Conservation (phyloP, 1,139 yeast genomes). For the Groenewaldozyma sp. region DNA sequence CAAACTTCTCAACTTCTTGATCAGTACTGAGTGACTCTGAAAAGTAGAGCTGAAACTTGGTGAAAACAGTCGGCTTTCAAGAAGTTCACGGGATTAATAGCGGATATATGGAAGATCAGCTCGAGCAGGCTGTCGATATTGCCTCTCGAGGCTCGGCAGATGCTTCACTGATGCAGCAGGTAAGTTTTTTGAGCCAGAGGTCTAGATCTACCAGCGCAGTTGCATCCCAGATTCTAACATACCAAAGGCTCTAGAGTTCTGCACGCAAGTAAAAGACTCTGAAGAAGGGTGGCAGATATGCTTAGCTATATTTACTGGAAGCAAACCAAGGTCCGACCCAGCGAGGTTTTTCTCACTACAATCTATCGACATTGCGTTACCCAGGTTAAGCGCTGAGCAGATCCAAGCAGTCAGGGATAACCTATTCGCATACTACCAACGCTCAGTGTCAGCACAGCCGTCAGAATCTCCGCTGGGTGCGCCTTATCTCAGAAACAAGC, state of each 20-base stretch:
- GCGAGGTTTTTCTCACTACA: slow-evolving; percentile 71
- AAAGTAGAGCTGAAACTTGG: too few relatives aligned
- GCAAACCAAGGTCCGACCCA: slow-evolving; percentile 28
- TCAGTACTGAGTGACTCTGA: too few relatives aligned
- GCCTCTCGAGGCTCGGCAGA: slow-evolving; percentile 79
- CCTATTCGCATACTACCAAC: slow-evolving; percentile 36
- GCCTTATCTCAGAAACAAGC: slow-evolving; percentile 62
- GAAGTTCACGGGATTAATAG: too few relatives aligned
- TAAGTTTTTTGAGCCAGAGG: slow-evolving; percentile 15
- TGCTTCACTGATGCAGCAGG: slow-evolving; percentile 56
- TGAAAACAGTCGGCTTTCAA: too few relatives aligned
- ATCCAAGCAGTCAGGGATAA: slow-evolving; percentile 38
- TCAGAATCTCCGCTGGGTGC: slow-evolving; percentile 36
- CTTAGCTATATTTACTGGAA: slow-evolving; percentile 46
- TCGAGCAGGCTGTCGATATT: slow-evolving; percentile 86
- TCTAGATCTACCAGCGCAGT: background rate
- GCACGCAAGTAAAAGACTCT: slow-evolving; percentile 66
- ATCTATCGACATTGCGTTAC: slow-evolving; percentile 61
- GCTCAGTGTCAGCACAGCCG: slow-evolving; percentile 7
- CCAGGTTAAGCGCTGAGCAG: slow-evolving; percentile 41
- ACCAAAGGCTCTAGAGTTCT: slow-evolving; percentile 58
- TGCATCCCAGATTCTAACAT: background rate
- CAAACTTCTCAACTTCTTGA: too few relatives aligned
- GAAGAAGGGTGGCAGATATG: slow-evolving; percentile 76
- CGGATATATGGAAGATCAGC: slow-evolving; percentile 64